phyloP scores from a whole-genome alignment of 108 stramenopile genomes.

The Skeletonema marinoi region DNA sequence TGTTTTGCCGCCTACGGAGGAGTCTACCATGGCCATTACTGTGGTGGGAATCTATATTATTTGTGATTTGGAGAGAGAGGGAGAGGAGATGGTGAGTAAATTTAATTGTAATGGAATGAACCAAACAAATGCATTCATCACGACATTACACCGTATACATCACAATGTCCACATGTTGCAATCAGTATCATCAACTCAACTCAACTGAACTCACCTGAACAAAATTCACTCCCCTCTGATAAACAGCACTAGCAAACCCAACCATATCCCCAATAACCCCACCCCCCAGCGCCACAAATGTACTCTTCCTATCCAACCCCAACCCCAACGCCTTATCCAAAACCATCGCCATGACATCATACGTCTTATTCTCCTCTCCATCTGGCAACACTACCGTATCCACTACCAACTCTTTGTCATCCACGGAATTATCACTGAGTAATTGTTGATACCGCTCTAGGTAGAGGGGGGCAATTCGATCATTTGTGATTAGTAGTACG shows the following conservation, averaged over 20 bases:
- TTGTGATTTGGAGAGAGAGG: neutral
- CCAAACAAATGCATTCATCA: neutral
- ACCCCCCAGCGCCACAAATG: constrained; percentile 96
- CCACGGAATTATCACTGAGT: constrained; percentile 16
- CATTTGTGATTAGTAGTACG: constrained; percentile 81
- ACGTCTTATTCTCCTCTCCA: constrained; percentile 83
- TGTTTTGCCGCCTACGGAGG: constrained; percentile 97
- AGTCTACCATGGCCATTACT: constrained; percentile 99
- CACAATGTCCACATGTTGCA: too few relatives aligned
- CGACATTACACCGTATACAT: neutral
- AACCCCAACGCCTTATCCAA: constrained; percentile 78
- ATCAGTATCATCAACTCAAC: too few relatives aligned
- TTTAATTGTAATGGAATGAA: neutral
- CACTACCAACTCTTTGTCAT: constrained; percentile 25
- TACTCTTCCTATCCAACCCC: constrained; percentile 85
- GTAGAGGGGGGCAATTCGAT: constrained; percentile 78
- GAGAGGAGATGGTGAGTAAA: neutral
- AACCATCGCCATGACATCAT: constrained; percentile 68
- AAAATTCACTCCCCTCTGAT: constrained; percentile 96
- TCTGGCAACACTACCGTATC: constrained; percentile 83
- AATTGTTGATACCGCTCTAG: constrained; percentile 67
- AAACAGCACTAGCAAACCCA: constrained; percentile 97
- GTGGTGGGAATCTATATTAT: constrained; percentile 87
- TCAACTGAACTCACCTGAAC: constrained; percentile 63
- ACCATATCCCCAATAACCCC: constrained; percentile 99